These are phyloP conservation scores for Dactylellina haptotyla DNA, from an alignment of 2,329 filamentous ascomycete species.

Conservation along the genomic window DNA sequence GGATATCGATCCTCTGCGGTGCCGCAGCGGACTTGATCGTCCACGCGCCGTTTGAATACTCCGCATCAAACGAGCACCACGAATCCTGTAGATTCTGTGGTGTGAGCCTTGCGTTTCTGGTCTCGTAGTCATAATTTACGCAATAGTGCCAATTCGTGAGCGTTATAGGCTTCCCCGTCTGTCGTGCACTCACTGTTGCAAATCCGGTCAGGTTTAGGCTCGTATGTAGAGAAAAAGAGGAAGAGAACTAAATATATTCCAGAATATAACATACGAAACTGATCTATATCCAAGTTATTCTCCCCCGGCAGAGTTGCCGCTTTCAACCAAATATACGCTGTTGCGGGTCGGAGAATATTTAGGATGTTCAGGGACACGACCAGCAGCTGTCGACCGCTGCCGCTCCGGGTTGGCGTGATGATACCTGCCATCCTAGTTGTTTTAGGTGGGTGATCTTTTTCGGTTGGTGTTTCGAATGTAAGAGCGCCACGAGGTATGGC, in stretches of 20 bases:
- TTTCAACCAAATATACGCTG: conserved; percentile 33
- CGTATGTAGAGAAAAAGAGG: neutral
- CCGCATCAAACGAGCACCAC: conserved; percentile 28
- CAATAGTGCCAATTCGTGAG: conserved; percentile 16
- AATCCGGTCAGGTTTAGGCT: neutral
- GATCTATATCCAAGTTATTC: conserved; percentile 27
- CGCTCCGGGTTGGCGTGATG: neutral
- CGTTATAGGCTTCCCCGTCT: conserved; percentile 6
- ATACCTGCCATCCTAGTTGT: neutral
- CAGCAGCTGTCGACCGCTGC: conserved; percentile 3
- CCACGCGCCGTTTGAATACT: conserved; percentile 12
- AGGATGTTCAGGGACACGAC: neutral
- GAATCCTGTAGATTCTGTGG: neutral
- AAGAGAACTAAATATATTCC: too few species aligned
- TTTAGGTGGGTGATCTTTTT: neutral
- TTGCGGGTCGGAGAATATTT: conserved; percentile 1
- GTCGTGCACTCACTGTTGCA: conserved; percentile 8
- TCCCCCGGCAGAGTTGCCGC: conserved; percentile 19
- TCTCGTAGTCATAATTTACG: conserved; percentile 1
- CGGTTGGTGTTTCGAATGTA: neutral
- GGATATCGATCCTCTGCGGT: conserved; percentile 16
- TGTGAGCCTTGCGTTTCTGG: neutral
- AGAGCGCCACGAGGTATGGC: neutral
- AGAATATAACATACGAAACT: conserved; percentile 37
- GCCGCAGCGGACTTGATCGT: conserved; percentile 2